phyloP scores from a whole-genome alignment of 2,329 filamentous ascomycete genomes.

The Emmonsiellopsis sp. region DNA sequence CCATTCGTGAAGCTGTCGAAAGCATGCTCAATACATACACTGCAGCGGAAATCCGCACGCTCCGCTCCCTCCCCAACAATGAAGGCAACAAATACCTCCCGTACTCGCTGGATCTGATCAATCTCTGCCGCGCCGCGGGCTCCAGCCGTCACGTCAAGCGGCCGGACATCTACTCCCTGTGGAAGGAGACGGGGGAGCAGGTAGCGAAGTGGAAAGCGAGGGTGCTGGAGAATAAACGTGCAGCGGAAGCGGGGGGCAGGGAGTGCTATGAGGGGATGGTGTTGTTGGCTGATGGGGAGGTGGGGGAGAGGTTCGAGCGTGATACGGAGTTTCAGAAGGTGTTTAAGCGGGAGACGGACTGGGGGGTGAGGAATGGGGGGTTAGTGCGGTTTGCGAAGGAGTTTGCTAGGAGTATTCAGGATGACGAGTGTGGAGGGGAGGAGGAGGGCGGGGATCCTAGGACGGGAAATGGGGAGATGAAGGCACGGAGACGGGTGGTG shows the following conservation, averaged over 20 bases:
- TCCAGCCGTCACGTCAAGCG: not conserved
- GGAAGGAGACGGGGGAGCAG: slow-evolving; percentile 2
- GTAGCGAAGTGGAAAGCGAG: slow-evolving; percentile 1
- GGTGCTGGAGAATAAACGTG: not conserved
- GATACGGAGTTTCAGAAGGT: not conserved
- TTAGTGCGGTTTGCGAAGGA: slow-evolving; percentile 3
- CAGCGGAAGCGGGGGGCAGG: not conserved
- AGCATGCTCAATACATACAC: not conserved
- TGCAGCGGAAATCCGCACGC: not conserved
- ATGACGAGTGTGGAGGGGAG: not conserved
- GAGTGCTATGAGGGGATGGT: slow-evolving; percentile 5
- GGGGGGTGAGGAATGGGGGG: not conserved
- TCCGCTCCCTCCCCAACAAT: not conserved
- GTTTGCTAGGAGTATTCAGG: not conserved
- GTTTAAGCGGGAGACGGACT: slow-evolving; percentile 1
- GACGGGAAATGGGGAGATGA: not conserved
- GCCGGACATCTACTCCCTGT: slow-evolving; percentile 5
- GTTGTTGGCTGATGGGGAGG: not conserved
- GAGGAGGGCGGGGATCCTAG: not conserved
- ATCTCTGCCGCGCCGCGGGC: not conserved
- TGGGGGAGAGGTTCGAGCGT: not conserved
- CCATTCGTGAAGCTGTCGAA: slow-evolving; percentile 1
- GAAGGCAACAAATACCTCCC: slow-evolving; percentile 5
- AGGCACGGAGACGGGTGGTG: not conserved
- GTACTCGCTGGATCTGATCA: slow-evolving; percentile 3